Base-by-base conservation (phyloP, 306 rosid species). In the Styphnolobium japonicum region DNA sequence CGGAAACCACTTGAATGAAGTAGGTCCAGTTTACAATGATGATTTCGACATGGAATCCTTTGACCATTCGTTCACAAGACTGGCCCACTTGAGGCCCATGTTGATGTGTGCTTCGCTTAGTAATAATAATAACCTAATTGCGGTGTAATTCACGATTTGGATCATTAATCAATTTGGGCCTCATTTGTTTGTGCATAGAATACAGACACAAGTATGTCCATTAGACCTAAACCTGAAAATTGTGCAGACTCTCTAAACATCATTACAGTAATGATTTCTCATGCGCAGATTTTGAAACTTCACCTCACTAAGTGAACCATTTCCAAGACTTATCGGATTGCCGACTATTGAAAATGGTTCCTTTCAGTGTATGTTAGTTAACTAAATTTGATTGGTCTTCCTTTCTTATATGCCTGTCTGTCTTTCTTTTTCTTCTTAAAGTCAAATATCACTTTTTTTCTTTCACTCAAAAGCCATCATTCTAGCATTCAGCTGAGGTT, bases 291-390 rank as follows among this genome's bases (percentile, higher is more conserved):
- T 16, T 79, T 79, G 46, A 31, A 74, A 60, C 65, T 53, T 75
- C 69, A 23, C 70, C 84, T 12, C 15, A 63, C 67, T 37, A 56
- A 57, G 55, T 64, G 62, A 83, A 43, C 71, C 71, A 71, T 56
- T 66, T 43, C 10, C 9, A 5, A 10, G 67, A 56, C 62, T 43
- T 33, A 63, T 71, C 53, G 40, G 8, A 53, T 76, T 29, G 56
- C 80, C 71, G 64, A 78, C 80, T 76, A 71, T 36, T 55, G 65
- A 51, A 76, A 70, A 29, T 70, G 57, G 34, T 70, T 76, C 78
- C n/a, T 12, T 76, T 77, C 57, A 10, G 67, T 68, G 73, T 36
- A 69, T 69, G 78, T 18, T 75, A 7, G 72, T 68, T 68, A 68
- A 68, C 48, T 14, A 8, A 67, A 53, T 51, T 76, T 77, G 69